Percentiles rank a stretch among this genome's conserved stretches.
Conservation (phyloP, 1,139 yeast genomes). For the Yamadazyma membranifaciens region DNA sequence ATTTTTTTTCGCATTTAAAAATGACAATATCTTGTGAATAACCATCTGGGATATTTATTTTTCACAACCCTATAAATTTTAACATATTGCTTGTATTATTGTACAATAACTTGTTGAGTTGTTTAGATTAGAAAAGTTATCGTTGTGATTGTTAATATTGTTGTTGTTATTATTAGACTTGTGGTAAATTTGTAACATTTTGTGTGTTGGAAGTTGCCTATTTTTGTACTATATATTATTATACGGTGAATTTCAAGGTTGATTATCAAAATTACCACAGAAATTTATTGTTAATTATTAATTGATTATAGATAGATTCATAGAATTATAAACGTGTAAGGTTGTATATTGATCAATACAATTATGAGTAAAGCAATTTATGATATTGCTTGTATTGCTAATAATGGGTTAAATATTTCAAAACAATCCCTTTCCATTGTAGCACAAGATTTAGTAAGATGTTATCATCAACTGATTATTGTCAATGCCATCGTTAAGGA, state of each 20-base stretch:
- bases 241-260: no score
- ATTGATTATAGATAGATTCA: no score
- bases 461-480: background rate
- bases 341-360: background rate
- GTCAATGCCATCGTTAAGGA: background rate
- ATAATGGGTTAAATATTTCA: conserved; percentile 4
- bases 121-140: no score
- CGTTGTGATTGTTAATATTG: no score
- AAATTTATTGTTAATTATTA: no score
- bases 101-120: no score
- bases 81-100: no score
- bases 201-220: no score
- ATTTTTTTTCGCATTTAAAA: conserved; percentile 2
- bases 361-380: conserved; percentile 8
- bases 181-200: no score
- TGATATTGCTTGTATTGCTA: conserved; percentile 6
- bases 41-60: background rate
- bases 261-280: no score
- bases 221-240: no score
- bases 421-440: conserved; percentile 1
- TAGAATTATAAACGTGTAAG: background rate
- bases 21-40: conserved; percentile 2
- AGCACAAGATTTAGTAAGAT: background rate
- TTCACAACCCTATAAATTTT: background rate
- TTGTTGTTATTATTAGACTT: no score